Base-by-base conservation (phyloP, 345 rosid genomes). In the Gossypium herbaceum region DNA sequence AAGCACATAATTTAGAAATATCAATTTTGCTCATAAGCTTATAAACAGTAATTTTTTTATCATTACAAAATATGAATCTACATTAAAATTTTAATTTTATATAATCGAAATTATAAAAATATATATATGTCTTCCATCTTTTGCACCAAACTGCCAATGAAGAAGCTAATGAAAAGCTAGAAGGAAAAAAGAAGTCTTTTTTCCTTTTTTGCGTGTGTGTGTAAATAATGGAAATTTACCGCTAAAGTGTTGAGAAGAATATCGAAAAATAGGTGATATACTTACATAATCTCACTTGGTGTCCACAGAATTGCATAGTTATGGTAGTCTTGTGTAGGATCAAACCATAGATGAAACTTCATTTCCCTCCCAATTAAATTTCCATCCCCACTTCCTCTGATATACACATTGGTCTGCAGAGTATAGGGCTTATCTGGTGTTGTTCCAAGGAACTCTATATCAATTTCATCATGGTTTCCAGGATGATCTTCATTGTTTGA, bases 371-470 rank as follows among this genome's bases (percentile, higher is more conserved):
- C 98, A 44, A 92, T 74, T 27, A 88, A 72, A 75, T 81, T 87
- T 43, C 91, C 80, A 81, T 92, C 98, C 2, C 98, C 97, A 79
- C 95, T 94, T 69, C 98, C 98, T 84, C 90, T 89, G 1, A 88
- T 87, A 78, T 84, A 94, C 4, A 94, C 97, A 71, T 94, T 94
- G 3, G 98, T 94, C 81, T 94, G 98, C 75, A 94, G 81, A 52
- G 88, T 86, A 73, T 94, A 94, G 4, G 92, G 95, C 78, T 91
- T 86, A 17, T 73, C 92, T 0, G 85, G 88, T 0, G 86, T 91
- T 8, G 97, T 91, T 75, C 98, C 98, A 1, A 94, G 87, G 76
- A 94, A 92, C 81, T 94, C 97, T 12, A 94, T 88, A 74, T 92
- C 98, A 3, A 94, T 77, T 75, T 94, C 97, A 17, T 94, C 98